Conservation (phyloP, 2,329 filamentous ascomycete species). For the Myriosclerotinia curreyana region DNA sequence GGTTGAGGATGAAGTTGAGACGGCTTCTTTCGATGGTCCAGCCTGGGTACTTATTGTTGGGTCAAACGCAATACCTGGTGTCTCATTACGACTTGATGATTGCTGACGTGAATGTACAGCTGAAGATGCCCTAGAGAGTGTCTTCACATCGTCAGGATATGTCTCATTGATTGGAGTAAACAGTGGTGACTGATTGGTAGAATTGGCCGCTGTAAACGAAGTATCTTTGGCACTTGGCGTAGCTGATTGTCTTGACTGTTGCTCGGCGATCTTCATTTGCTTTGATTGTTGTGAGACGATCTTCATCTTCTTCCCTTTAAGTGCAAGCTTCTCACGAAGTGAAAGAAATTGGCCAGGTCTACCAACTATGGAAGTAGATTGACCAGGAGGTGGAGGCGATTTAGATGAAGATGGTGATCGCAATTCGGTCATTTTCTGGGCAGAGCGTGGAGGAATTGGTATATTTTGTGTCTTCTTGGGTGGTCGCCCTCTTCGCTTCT, state of each 20-base stretch:
- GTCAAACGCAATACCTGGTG: neutral
- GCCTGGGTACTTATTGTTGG: neutral
- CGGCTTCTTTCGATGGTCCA: neutral
- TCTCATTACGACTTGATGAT: neutral
- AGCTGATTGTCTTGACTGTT: conserved; percentile 19
- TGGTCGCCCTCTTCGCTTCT: conserved; percentile 32
- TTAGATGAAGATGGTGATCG: conserved; percentile 19
- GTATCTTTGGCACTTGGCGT: conserved; percentile 10
- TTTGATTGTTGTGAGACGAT: conserved; percentile 29
- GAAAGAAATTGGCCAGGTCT: conserved; percentile 29
- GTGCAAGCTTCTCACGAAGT: conserved; percentile 35
- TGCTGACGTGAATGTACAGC: conserved; percentile 1
- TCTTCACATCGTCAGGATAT: neutral
- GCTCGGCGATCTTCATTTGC: neutral
- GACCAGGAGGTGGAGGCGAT: conserved; percentile 9
- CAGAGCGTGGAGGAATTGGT: neutral
- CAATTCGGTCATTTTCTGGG: neutral
- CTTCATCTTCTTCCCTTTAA: conserved; percentile 36
- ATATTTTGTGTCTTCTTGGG: conserved; percentile 27
- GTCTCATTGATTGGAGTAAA: conserved; percentile 1
- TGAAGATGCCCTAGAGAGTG: neutral
- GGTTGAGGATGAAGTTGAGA: neutral
- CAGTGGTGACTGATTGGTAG: neutral
- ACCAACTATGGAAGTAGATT: neutral
- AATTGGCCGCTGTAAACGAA: neutral